phyloP scores from a whole-genome alignment of 2,329 filamentous ascomycete species.

The Chrysoporthe cubensis region DNA sequence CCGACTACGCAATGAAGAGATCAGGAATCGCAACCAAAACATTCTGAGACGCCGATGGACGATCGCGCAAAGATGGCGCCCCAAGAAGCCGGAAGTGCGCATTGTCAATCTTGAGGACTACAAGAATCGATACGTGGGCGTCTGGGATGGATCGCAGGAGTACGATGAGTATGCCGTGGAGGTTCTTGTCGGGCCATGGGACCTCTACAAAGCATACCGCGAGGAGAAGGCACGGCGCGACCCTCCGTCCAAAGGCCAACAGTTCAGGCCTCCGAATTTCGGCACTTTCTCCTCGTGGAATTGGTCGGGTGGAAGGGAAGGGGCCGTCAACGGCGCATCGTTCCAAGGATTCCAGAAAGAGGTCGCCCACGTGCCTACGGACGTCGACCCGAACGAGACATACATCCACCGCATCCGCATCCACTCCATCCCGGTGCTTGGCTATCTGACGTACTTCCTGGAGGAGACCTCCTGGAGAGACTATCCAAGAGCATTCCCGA shows the following conservation, averaged over 20 bases:
- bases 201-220: not conserved
- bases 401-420: not conserved
- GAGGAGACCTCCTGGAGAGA: not conserved
- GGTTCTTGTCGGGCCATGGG: not conserved
- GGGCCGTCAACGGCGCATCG: not conserved
- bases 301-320: not conserved
- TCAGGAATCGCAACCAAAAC: not conserved
- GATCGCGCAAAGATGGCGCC: not conserved
- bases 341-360: not conserved
- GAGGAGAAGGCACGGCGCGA: not conserved
- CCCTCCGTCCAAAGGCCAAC: not conserved
- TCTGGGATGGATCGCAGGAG: not conserved
- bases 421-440: not conserved
- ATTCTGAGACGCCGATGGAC: not conserved
- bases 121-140: not conserved
- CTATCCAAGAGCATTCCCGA: not conserved
- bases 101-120: not conserved
- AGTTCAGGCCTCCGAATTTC: not conserved
- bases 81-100: not conserved
- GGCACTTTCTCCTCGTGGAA: not conserved
- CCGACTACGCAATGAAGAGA: not conserved
- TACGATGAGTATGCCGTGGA: not conserved
- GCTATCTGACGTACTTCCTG: not conserved
- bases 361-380: not conserved
- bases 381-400: not conserved